These are phyloP conservation scores for Alternaria viburni DNA, from an alignment of 2,329 filamentous ascomycete genomes.

Conservation along the genomic window DNA sequence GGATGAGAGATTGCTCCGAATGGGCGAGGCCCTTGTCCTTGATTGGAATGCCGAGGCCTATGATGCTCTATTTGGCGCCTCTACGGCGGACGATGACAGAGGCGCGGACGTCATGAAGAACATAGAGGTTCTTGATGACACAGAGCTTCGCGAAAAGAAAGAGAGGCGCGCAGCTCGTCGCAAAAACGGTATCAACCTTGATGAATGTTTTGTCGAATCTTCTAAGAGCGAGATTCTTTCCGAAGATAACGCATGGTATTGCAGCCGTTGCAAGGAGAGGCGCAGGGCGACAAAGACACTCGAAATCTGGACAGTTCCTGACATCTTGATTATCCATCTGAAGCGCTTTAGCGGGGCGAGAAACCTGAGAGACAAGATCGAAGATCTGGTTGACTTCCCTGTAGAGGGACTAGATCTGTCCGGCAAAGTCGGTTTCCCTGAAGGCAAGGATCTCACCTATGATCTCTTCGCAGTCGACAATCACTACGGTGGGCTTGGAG, in stretches of 20 bases:
- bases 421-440: conserved; percentile 76
- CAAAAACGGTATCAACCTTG: conserved; percentile 79
- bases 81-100: conserved; percentile 56
- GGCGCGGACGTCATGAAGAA: conserved; percentile 66
- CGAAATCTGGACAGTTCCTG: conserved; percentile 94
- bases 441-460: conserved; percentile 83
- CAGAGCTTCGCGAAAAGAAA: conserved; percentile 69
- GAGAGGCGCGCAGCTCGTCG: conserved; percentile 68
- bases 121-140: conserved; percentile 61
- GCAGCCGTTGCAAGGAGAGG: conserved; percentile 92
- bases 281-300: conserved; percentile 94
- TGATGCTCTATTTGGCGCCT: conserved; percentile 69
- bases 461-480: conserved; percentile 96
- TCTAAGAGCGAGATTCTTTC: conserved; percentile 92
- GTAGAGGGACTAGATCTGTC: conserved; percentile 85
- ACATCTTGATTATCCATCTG: conserved; percentile 92
- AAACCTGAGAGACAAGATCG: conserved; percentile 86
- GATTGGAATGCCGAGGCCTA: conserved; percentile 80
- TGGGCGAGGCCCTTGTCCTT: conserved; percentile 84
- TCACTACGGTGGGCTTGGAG: conserved; percentile 90
- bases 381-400: conserved; percentile 89
- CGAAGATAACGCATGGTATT: conserved; percentile 97
- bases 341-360: conserved; percentile 92
- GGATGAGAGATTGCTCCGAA: conserved; percentile 72
- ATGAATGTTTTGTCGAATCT: conserved; percentile 93